Evolutionary conservation across 2,329 filamentous ascomycete genomes (phyloP).

Genomic region (Aspergillus aculeatus): DNA sequence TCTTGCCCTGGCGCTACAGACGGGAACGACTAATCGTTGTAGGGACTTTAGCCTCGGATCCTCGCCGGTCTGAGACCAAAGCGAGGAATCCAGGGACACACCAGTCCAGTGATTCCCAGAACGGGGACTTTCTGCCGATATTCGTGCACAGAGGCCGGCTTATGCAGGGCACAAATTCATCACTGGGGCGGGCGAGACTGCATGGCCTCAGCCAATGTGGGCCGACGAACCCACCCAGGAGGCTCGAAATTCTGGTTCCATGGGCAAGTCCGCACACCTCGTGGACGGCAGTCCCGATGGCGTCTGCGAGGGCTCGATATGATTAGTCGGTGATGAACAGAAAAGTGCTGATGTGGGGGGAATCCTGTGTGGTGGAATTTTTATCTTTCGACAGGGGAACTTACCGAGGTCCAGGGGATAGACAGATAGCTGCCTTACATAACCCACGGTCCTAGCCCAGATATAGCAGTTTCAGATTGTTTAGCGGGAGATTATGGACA

Average conservation of each 20-base stretch:
- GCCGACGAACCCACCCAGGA: slow-evolving; percentile 2
- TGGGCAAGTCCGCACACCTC: slow-evolving; percentile 9
- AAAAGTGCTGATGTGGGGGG: background rate
- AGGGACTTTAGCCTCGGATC: background rate
- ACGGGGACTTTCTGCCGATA: slow-evolving; percentile 7
- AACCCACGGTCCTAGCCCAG: background rate
- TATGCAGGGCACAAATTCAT: slow-evolving; percentile 14
- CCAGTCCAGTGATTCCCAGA: slow-evolving; percentile 3
- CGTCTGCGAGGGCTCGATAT: background rate
- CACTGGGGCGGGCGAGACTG: slow-evolving; percentile 4
- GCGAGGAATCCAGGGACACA: background rate
- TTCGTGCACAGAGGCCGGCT: slow-evolving; percentile 9
- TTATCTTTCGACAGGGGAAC: background rate
- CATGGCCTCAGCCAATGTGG: slow-evolving; percentile 15
- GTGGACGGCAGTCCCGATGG: slow-evolving; percentile 7
- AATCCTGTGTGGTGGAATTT: slow-evolving; percentile 2
- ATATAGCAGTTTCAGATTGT: background rate
- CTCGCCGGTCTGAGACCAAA: background rate
- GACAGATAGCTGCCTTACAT: background rate
- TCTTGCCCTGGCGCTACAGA: background rate
- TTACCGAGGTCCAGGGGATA: slow-evolving; percentile 2
- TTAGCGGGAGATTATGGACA: background rate
- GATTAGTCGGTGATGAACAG: slow-evolving; percentile 5
- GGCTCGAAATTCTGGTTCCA: slow-evolving; percentile 7
- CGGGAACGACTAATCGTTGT: background rate